Evolutionary conservation across 441 rosid genomes (phyloP), one percentile per base, ranked within the genome.

Genomic region (Pelargonium australe): DNA sequence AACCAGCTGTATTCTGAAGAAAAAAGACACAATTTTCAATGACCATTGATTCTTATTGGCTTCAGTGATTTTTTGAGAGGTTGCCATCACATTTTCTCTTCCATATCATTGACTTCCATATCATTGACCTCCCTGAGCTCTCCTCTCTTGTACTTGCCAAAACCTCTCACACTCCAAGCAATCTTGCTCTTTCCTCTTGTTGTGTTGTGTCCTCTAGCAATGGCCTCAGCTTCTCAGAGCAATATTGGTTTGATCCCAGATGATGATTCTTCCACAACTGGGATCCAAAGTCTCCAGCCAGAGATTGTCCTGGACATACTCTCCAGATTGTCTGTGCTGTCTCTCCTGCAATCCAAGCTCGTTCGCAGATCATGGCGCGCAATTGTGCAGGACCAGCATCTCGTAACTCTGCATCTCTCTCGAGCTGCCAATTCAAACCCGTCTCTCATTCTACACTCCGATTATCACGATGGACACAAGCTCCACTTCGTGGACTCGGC

Each of bases 401-500:
- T 67, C 28, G 63, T 53, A 12, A 8, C 7, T 2, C 5, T 40
- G 51, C 76, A 63, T 40, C 63, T 63, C 64, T 17, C 63, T 20
- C 14, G 11, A 2, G 10, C n/a, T 4, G 14, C 8, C 2, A 14
- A 28, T n/a, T 16, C 28, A 10, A 65, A 44, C 34, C 70, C 67
- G 28, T 61, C 66, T 37, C 67, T 72, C 51, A 47, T 67, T 16
- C 2, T 67, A 10, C 67, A 66, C 20, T 44, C 68, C 14, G 57
- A 44, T 11, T 2, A 55, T 64, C 75, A 72, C 8, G 23, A 43
- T 3, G 23, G 13, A 72, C 62, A 70, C 44, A 37, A 69, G 67
- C 79, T 77, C 51, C 34, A 49, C 31, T 53, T 43, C 43, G 62
- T 64, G 0, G 70, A 72, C 53, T 66, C 67, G 13, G 69, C 49